Conservation (phyloP, 352 stramenopile genomes). For the Phytophthora europaea region DNA sequence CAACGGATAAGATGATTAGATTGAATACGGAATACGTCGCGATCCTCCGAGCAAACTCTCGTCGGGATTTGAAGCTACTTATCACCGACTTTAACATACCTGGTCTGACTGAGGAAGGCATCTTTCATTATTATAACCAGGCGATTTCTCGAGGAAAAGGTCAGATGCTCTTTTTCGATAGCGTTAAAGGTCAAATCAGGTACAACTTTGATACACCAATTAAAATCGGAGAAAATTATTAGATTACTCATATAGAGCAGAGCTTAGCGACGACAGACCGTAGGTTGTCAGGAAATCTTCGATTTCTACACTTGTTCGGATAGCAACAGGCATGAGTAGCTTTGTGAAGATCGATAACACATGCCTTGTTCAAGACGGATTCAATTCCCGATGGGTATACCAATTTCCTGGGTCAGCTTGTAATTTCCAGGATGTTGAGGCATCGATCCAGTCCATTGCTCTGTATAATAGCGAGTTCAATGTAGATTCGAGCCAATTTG, state of each 20-base stretch:
- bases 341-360: too few relatives aligned
- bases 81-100: slow-evolving; percentile 1
- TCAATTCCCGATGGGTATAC: too few relatives aligned
- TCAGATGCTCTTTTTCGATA: slow-evolving; percentile 4
- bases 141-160: slow-evolving; percentile 1
- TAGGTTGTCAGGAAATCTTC: too few relatives aligned
- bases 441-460: too few relatives aligned
- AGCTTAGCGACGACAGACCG: too few relatives aligned
- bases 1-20: slow-evolving; percentile 7
- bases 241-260: neutral
- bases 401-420: neutral
- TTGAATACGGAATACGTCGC: slow-evolving; percentile 6
- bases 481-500: slow-evolving; percentile 7
- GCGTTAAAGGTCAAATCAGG: slow-evolving; percentile 14
- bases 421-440: neutral
- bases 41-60: neutral
- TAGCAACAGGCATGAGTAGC: too few relatives aligned
- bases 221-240: neutral
- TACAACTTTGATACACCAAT: slow-evolving; percentile 14
- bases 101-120: neutral
- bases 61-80: neutral
- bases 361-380: too few relatives aligned
- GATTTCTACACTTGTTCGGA: too few relatives aligned
- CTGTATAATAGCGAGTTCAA: slow-evolving; percentile 16
- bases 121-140: neutral